A percentile compares a stretch with the other conserved stretches of the same genome.
phyloP scores from a whole-genome alignment of 1,139 yeast genomes.

The Geotrichum aggregatum region DNA sequence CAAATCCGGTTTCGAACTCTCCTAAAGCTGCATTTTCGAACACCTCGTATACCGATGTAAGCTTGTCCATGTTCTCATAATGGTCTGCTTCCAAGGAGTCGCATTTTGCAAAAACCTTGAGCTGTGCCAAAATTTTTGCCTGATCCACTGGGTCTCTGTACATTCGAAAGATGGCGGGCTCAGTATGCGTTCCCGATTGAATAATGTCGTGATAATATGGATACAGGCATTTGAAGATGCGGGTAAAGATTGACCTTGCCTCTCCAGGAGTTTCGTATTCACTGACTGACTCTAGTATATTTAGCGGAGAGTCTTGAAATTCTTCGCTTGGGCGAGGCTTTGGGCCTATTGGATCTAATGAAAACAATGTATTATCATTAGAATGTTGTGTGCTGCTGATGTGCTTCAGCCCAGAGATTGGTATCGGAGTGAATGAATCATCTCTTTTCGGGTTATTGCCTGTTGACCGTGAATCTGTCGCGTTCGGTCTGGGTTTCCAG shows the following conservation, averaged over 20 bases:
- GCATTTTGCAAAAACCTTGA: slow-evolving; percentile 39
- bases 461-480: background rate
- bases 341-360: background rate
- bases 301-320: slow-evolving; percentile 12
- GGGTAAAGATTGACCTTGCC: slow-evolving; percentile 26
- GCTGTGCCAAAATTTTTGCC: slow-evolving; percentile 32
- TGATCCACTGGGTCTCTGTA: slow-evolving; percentile 33
- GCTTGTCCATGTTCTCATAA: slow-evolving; percentile 44
- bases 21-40: slow-evolving; percentile 68
- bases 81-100: slow-evolving; percentile 41
- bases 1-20: slow-evolving; percentile 61
- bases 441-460: background rate
- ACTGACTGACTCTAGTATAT: slow-evolving; percentile 8
- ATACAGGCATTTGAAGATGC: slow-evolving; percentile 27
- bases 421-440: background rate
- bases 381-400: background rate
- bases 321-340: background rate
- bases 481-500: slow-evolving; percentile 39
- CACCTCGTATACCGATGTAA: slow-evolving; percentile 59
- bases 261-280: slow-evolving; percentile 19
- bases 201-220: slow-evolving; percentile 34
- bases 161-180: slow-evolving; percentile 30
- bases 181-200: slow-evolving; percentile 24
- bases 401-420: background rate
- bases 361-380: background rate